Base-by-base conservation (phyloP, 1,284 basidiomycete species). In the Xerocomus minutiporus region DNA sequence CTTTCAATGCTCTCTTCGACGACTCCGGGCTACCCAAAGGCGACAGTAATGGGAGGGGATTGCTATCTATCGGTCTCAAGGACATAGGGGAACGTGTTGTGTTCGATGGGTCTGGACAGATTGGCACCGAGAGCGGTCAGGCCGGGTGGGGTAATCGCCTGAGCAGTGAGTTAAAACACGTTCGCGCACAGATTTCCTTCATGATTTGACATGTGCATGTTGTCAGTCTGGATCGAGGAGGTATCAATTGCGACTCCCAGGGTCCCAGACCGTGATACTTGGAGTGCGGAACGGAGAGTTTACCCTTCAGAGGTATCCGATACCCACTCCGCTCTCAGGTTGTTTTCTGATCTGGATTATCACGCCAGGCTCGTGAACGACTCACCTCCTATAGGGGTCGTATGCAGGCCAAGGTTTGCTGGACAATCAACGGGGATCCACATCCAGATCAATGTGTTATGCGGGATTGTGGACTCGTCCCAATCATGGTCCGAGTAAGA, bases 1-100 rank as follows among this genome's bases (percentile, higher is more conserved):
- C 91, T 41, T 99, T 99, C 79, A 97, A 99, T 70, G 88, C 93
- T 11, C 80, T 99, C 31, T 93, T 97, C 66, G 91, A 96, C 62
- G 91, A 92, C 62, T 89, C 85, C 49, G 86, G 83, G 6, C 67
- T 86, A 57, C 84, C 81, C 64, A 68, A 73, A 44, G 87, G 88
- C 6, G 86, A 91, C 58, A 83, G 83, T 8, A 84, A 91, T 49
- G 88, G 87, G 4, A 79, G 78, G 25, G 97, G 97, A 0, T 71
- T 99, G 11, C 72, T 99, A 11, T 85, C 85, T 53, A 74, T 93
- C 13, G 92, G 82, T 8, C 68, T 98, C 7, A 81, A 86, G 60
- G 92, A 97, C 57, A 88, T 99, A 45, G 88, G 90, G 0, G 84
- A 92, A 62, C 88, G 92, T 56, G 92, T 96, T 31, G 85, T 96